A percentile compares a stretch with the other conserved stretches of the same genome.
phyloP scores from a whole-genome alignment of 331 rosid genomes.

The Pyracantha coccinea region DNA sequence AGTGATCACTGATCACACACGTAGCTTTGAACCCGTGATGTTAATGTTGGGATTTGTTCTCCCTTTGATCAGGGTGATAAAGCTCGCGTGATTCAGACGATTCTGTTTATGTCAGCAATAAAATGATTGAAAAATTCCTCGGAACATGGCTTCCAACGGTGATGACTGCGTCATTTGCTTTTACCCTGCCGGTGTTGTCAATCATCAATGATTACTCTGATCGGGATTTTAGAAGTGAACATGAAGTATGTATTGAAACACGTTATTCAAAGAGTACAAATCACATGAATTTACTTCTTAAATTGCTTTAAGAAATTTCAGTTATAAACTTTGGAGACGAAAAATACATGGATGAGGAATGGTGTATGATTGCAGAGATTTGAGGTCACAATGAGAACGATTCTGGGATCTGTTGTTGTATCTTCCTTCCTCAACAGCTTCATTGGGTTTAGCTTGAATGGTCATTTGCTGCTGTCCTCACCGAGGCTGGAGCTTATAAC shows the following conservation, averaged over 20 bases:
- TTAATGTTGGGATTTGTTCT: conserved; percentile 2
- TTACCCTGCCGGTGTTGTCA: conserved; percentile 53
- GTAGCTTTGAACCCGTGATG: not conserved
- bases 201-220: conserved; percentile 56
- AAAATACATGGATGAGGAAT: conserved; percentile 1
- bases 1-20: not conserved
- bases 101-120: conserved; percentile 73
- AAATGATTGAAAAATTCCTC: conserved; percentile 66
- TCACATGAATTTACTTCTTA: not conserved
- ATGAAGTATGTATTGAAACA: conserved; percentile 41
- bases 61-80: conserved; percentile 57
- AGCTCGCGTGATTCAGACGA: conserved; percentile 81
- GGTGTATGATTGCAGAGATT: conserved; percentile 58
- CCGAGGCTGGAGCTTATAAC: conserved; percentile 85
- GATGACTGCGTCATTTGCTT: conserved; percentile 76
- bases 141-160: conserved; percentile 90
- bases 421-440: conserved; percentile 71
- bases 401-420: conserved; percentile 89
- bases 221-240: conserved; percentile 39
- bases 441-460: conserved; percentile 67
- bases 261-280: not conserved
- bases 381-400: conserved; percentile 58
- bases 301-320: not conserved
- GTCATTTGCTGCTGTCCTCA: conserved; percentile 96
- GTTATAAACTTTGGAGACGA: not conserved